A percentile compares a stretch with the other conserved stretches of the same genome.
Conservation (phyloP, 257 asterid species). For the Ajuga chamaepitys region DNA sequence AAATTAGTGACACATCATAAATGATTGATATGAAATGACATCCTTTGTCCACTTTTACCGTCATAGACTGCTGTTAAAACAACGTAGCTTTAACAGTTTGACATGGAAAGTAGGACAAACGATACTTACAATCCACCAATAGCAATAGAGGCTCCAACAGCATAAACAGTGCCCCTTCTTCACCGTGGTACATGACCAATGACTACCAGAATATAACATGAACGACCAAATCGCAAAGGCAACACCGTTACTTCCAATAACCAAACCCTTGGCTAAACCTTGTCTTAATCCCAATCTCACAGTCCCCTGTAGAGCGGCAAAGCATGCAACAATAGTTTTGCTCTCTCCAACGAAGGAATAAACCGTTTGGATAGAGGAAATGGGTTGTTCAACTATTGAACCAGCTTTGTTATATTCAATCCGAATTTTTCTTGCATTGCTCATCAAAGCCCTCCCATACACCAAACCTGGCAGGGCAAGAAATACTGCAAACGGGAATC, state of each 20-base stretch:
- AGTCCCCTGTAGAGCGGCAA: slow-evolving; percentile 67
- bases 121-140: slow-evolving; percentile 87
- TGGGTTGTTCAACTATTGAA: slow-evolving; percentile 62
- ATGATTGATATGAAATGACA: no score
- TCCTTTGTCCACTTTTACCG: no score
- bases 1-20: no score
- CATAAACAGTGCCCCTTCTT: slow-evolving; percentile 83
- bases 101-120: not conserved
- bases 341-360: slow-evolving; percentile 80
- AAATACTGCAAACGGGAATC: slow-evolving; percentile 58
- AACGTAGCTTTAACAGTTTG: no score
- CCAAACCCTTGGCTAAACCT: slow-evolving; percentile 87
- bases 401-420: slow-evolving; percentile 69
- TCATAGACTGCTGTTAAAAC: no score
- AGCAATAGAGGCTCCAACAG: slow-evolving; percentile 72
- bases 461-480: slow-evolving; percentile 79
- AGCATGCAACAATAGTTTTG: slow-evolving; percentile 40
- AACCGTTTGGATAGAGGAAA: slow-evolving; percentile 78
- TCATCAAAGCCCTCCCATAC: slow-evolving; percentile 68
- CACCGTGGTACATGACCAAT: slow-evolving; percentile 74
- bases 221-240: slow-evolving; percentile 83
- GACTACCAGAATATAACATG: slow-evolving; percentile 75
- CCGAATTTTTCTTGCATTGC: slow-evolving; percentile 48
- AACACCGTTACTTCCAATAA: slow-evolving; percentile 76
- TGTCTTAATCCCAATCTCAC: slow-evolving; percentile 61